Evolutionary conservation across 2,329 filamentous ascomycete species (phyloP).

Genomic region (Didymella lethalis): DNA sequence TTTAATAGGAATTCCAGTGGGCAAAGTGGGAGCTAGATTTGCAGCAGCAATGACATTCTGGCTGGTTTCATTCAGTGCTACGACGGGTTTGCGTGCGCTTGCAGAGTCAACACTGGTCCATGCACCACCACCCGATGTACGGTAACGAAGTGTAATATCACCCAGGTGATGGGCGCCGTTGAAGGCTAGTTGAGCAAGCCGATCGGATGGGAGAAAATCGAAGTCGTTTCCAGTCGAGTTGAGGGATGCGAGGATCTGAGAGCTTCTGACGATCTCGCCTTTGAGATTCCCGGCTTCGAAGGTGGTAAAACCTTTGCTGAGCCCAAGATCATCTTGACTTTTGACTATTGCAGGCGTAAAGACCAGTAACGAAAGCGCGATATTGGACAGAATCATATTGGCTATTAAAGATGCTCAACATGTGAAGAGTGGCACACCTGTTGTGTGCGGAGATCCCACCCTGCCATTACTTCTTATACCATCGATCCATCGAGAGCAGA

Average conservation of each 20-base stretch:
- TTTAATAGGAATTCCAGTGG: slow-evolving; percentile 49
- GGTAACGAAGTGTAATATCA: slow-evolving; percentile 65
- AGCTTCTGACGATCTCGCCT: slow-evolving; percentile 30
- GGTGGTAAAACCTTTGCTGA: slow-evolving; percentile 27
- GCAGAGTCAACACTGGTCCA: slow-evolving; percentile 62
- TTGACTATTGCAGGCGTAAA: slow-evolving; percentile 5
- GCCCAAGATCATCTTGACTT: slow-evolving; percentile 32
- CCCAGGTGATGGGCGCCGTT: slow-evolving; percentile 67
- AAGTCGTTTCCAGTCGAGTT: slow-evolving; percentile 49
- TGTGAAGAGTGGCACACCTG: neutral
- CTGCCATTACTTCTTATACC: neutral
- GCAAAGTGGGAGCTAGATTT: slow-evolving; percentile 54
- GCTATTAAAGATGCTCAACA: neutral
- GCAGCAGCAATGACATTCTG: slow-evolving; percentile 51
- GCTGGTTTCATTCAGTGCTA: slow-evolving; percentile 26
- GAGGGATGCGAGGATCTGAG: slow-evolving; percentile 34
- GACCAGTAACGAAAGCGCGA: slow-evolving; percentile 11
- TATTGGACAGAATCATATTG: slow-evolving; percentile 8
- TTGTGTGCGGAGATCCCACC: neutral
- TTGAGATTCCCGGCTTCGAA: slow-evolving; percentile 25
- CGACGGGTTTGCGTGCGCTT: slow-evolving; percentile 50
- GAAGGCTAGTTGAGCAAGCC: slow-evolving; percentile 56
- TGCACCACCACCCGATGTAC: slow-evolving; percentile 42
- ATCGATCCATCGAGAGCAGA: neutral
- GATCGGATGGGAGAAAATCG: slow-evolving; percentile 65